Percentiles rank a stretch among this genome's conserved stretches.
phyloP scores from a whole-genome alignment of 129 eudicot species.

The Gnaphalium uliginosum region DNA sequence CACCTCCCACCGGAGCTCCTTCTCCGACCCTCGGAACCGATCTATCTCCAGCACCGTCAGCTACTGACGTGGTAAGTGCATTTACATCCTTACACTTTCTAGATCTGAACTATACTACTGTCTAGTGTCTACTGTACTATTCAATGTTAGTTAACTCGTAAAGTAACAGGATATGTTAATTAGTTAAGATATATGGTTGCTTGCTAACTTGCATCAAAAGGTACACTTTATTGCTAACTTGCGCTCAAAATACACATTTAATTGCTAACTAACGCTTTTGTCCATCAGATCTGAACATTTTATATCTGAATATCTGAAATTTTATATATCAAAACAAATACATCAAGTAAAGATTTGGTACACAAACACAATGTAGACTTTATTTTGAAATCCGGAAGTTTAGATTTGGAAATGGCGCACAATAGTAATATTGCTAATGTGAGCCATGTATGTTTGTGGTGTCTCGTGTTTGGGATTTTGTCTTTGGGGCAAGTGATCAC shows the following conservation, averaged over 20 bases:
- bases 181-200: neutral
- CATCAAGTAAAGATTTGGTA: neutral
- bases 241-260: too few species aligned
- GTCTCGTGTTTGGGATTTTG: constrained; percentile 35
- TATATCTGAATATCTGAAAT: neutral
- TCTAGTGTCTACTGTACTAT: neutral
- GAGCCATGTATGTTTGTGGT: constrained; percentile 18
- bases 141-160: constrained; percentile 6
- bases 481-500: constrained; percentile 26
- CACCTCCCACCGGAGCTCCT: constrained; percentile 68
- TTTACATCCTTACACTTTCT: neutral
- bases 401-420: constrained; percentile 19
- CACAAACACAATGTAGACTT: neutral
- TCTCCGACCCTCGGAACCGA: constrained; percentile 39
- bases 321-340: neutral
- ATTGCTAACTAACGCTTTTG: constrained; percentile 18
- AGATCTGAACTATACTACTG: constrained; percentile 25
- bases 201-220: constrained; percentile 13
- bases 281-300: constrained; percentile 23
- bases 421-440: constrained; percentile 27
- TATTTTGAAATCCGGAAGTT: constrained; percentile 11
- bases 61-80: constrained; percentile 53
- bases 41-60: constrained; percentile 58
- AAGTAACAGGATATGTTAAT: neutral
- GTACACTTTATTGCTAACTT: neutral